Conservation (phyloP, 2,329 filamentous ascomycete species). For the Epichloe coenophiala region DNA sequence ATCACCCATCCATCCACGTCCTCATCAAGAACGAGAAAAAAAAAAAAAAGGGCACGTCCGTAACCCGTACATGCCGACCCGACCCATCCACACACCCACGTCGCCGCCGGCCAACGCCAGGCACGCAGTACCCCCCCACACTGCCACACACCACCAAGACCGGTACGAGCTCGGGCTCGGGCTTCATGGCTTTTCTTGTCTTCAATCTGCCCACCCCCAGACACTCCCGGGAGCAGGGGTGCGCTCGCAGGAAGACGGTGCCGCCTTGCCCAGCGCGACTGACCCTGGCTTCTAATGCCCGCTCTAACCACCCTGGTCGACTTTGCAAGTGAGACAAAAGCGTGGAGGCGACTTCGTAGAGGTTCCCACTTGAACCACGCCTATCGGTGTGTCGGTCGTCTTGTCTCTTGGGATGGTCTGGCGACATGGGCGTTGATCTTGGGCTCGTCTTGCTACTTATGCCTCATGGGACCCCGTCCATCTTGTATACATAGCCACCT, state of each 20-base stretch:
- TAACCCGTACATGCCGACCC: neutral
- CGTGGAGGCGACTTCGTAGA: slow-evolving; percentile 16
- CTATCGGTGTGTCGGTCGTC: slow-evolving; percentile 6
- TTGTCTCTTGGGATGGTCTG: slow-evolving; percentile 6
- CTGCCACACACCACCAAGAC: slow-evolving; percentile 1
- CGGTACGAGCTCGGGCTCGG: slow-evolving; percentile 5
- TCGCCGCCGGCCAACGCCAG: slow-evolving; percentile 3
- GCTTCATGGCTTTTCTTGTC: slow-evolving; percentile 4
- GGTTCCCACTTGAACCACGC: slow-evolving; percentile 10
- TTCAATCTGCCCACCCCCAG: slow-evolving; percentile 6
- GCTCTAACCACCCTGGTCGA: slow-evolving; percentile 21
- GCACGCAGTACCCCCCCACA: slow-evolving; percentile 5
- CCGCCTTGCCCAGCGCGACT: slow-evolving; percentile 6
- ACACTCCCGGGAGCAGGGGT: slow-evolving; percentile 5
- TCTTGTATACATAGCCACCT: slow-evolving; percentile 12
- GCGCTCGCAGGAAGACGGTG: slow-evolving; percentile 3
- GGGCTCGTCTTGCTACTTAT: slow-evolving; percentile 35
- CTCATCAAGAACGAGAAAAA: neutral
- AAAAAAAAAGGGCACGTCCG: neutral
- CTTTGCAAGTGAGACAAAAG: slow-evolving; percentile 37
- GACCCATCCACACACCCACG: slow-evolving; percentile 1
- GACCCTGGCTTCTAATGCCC: slow-evolving; percentile 8
- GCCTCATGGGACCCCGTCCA: slow-evolving; percentile 28
- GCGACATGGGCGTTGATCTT: slow-evolving; percentile 24
- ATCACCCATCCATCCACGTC: neutral